Conservation (phyloP, 345 rosid species). For the Trapa incisa region DNA sequence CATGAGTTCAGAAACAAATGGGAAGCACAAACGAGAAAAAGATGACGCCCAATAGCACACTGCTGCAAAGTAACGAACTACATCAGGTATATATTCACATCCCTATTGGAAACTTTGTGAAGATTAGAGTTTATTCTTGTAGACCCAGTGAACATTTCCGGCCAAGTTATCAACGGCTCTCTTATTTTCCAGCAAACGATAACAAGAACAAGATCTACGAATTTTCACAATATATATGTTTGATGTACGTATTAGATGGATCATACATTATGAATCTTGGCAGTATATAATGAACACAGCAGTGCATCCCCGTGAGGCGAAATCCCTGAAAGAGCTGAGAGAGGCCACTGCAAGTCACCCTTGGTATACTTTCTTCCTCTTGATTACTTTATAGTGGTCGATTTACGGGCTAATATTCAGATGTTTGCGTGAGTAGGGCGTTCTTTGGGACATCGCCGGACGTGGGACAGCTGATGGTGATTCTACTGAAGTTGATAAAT, state of each 20-base stretch:
- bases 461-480: conserved; percentile 53
- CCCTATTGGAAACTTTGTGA: neutral
- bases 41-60: conserved; percentile 17
- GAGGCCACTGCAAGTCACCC: conserved; percentile 41
- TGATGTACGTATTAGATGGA: no score
- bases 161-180: no score
- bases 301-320: conserved; percentile 60
- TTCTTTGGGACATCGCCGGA: conserved; percentile 55
- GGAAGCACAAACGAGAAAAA: conserved; percentile 2
- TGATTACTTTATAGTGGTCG: neutral
- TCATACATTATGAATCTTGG: neutral
- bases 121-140: no score
- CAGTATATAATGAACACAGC: conserved; percentile 62
- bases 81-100: conserved; percentile 23
- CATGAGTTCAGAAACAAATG: neutral
- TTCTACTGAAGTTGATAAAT: conserved; percentile 42
- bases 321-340: conserved; percentile 54
- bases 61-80: conserved; percentile 37
- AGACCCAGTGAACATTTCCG: no score
- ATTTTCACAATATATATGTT: no score
- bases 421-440: neutral
- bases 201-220: no score
- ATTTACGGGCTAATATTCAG: no score
- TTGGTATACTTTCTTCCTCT: conserved; percentile 5
- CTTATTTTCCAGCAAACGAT: no score